Evolutionary conservation across 306 rosid genomes (phyloP).

Genomic region (Crataegus laevigata): DNA sequence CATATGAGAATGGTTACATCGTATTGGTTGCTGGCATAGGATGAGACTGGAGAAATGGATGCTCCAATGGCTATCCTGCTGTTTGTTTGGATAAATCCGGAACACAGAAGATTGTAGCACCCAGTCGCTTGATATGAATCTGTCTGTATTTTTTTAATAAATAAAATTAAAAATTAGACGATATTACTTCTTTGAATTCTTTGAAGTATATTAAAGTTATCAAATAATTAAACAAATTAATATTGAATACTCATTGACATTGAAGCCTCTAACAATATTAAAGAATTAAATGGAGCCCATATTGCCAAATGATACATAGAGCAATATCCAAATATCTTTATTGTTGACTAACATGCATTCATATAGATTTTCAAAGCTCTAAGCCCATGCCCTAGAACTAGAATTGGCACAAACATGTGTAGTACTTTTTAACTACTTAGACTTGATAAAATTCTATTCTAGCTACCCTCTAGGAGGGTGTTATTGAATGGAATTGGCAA

Average conservation of each 20-base stretch:
- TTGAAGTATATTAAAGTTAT: too few species aligned
- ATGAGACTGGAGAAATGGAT: constrained; percentile 83
- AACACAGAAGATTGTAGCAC: constrained; percentile 86
- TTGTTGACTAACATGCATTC: background rate
- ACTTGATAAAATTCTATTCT: background rate
- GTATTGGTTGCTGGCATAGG: constrained; percentile 45
- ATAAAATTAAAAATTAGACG: background rate
- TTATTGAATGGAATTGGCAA: background rate
- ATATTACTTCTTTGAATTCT: too few species aligned
- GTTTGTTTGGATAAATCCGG: constrained; percentile 85
- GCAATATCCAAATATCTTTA: background rate
- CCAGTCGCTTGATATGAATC: constrained; percentile 86
- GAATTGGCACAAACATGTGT: background rate
- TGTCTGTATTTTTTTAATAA: constrained; percentile 41
- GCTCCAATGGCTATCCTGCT: constrained; percentile 88
- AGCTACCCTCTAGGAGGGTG: background rate
- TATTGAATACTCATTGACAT: too few species aligned
- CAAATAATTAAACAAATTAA: too few species aligned
- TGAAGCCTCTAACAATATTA: too few species aligned
- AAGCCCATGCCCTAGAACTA: background rate
- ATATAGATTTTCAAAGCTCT: background rate
- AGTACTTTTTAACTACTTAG: background rate
- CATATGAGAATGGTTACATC: constrained; percentile 82
- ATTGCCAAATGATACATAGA: background rate
- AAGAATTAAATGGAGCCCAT: background rate